A percentile compares a stretch with the other conserved stretches of the same genome.
These are phyloP conservation scores for Macrolepiota fuliginosa DNA, from an alignment of 768 basidiomycete genomes.

Conservation along the genomic window DNA sequence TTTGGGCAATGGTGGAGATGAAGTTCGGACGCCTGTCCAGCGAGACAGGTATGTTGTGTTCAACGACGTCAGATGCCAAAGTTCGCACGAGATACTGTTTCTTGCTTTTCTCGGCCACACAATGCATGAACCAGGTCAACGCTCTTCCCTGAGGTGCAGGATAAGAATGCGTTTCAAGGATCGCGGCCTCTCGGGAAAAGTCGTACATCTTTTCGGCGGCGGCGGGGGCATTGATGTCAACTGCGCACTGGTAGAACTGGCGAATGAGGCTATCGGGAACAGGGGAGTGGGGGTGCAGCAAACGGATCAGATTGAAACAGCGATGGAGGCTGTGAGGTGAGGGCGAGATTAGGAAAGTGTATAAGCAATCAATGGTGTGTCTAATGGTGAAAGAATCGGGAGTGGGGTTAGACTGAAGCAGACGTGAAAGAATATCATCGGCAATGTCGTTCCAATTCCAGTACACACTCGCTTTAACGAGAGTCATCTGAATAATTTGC, in stretches of 20 bases:
- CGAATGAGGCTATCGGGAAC: slow-evolving; percentile 44
- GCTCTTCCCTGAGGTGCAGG: slow-evolving; percentile 47
- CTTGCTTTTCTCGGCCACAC: slow-evolving; percentile 35
- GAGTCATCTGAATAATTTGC: slow-evolving; percentile 45
- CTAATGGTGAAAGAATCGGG: slow-evolving; percentile 25
- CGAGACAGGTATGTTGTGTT: slow-evolving; percentile 38
- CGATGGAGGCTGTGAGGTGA: slow-evolving; percentile 31
- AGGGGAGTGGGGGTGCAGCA: slow-evolving; percentile 26
- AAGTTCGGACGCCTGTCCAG: slow-evolving; percentile 45
- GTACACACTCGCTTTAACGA: slow-evolving; percentile 50
- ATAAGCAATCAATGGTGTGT: slow-evolving; percentile 43
- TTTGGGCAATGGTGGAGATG: slow-evolving; percentile 41
- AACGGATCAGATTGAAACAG: slow-evolving; percentile 39
- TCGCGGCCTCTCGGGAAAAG: slow-evolving; percentile 34
- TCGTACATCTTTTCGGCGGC: slow-evolving; percentile 47
- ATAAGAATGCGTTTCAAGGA: slow-evolving; percentile 35
- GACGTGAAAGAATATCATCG: slow-evolving; percentile 31
- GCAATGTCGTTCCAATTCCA: slow-evolving; percentile 53
- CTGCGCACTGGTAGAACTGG: slow-evolving; percentile 44
- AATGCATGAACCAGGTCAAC: slow-evolving; percentile 52
- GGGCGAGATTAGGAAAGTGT: slow-evolving; percentile 35
- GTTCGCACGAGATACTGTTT: slow-evolving; percentile 45
- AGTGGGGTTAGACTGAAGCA: slow-evolving; percentile 19
- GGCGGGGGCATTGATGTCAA: slow-evolving; percentile 21
- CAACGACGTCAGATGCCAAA: slow-evolving; percentile 48